Percentiles rank a stretch among this genome's conserved stretches.
phyloP scores from a whole-genome alignment of 305 asterid species.

The Fraxinus sp. region DNA sequence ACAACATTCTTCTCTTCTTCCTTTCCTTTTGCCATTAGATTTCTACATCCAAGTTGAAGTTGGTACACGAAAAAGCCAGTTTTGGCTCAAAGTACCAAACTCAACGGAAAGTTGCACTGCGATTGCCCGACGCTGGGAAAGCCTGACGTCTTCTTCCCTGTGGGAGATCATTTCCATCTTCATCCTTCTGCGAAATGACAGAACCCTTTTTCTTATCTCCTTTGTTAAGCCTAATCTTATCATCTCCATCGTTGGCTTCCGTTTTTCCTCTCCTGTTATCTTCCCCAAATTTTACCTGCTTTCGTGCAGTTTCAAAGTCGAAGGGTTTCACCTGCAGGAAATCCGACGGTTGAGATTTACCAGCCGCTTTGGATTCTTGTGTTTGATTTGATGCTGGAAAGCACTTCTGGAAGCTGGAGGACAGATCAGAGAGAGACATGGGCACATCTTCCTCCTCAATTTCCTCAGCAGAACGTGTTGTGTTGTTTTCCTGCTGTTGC shows the following conservation, averaged over 20 bases:
- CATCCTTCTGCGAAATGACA: constrained; percentile 28
- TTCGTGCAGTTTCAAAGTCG: constrained; percentile 72
- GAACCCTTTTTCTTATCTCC: constrained; percentile 44
- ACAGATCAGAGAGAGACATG: constrained; percentile 62
- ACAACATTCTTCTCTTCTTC: neutral
- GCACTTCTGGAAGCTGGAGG: constrained; percentile 79
- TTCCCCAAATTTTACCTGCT: constrained; percentile 59
- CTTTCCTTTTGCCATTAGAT: neutral
- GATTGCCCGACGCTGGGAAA: constrained; percentile 90
- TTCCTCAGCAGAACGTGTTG: constrained; percentile 26
- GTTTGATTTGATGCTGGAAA: constrained; percentile 42
- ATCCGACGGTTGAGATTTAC: constrained; percentile 35
- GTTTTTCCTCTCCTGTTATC: constrained; percentile 13
- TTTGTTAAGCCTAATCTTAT: constrained; percentile 27
- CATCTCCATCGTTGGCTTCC: constrained; percentile 28
- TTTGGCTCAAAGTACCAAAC: neutral
- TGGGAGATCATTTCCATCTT: constrained; percentile 37
- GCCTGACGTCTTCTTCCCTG: constrained; percentile 93
- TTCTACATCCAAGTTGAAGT: constrained; percentile 5
- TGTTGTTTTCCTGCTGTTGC: constrained; percentile 30
- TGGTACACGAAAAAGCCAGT: constrained; percentile 15
- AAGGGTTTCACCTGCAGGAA: constrained; percentile 55
- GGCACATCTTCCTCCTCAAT: constrained; percentile 50
- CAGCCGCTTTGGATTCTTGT: constrained; percentile 24
- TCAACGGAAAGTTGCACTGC: constrained; percentile 78